Base-by-base conservation (phyloP, 805 yeast genomes). In the Peterozyma xylosa region DNA sequence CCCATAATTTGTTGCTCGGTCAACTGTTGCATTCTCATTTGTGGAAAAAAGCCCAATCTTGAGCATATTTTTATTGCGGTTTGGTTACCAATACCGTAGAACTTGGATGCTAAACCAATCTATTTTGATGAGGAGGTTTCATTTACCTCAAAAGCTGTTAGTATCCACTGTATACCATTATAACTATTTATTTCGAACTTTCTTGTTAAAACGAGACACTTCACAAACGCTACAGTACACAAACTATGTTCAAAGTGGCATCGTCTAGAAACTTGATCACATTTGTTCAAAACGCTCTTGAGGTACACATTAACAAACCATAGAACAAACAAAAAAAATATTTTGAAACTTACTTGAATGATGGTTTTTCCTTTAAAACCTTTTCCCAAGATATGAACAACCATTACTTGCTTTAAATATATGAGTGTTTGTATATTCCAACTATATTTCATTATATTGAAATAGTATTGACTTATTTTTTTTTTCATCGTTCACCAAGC, bases 21-120 rank as follows among this genome's bases (percentile, higher is more conserved):
- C 34, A 93, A 74, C 64, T 93, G 96, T 60, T 86, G 93, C 86
- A 90, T 83, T 66, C 96, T 79, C 95, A 91, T 90, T 59, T 76
- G 71, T 38, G 98, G 98, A 58, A 90, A 91, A 47, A 93, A 76
- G 10, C 96, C 96, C 17, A 91, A 77, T 58, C 80, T 87, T 35
- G 97, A 81, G 60, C 96, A 89, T 42, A 93, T 70, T 54, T 71
- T 70, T 50, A 76, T 76, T 2, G 97, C 91, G 9, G 85, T 78
- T 43, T 67, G 62, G 38, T 67, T 63, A n/a, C 98, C 96, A 35
- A 93, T 70, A 30, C 98, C 99, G 59, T 86, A 90, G 51, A 93
- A 82, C 49, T 81, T 82, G 45, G 83, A 74, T 18, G 90, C 80
- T 49, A 93, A 71, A 4, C 95, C 98, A 50, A 74, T 67, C 63